Evolutionary conservation across 2,329 filamentous ascomycete species (phyloP), one percentile per base, ranked within the genome.

Genomic region (Venturia pyrina): DNA sequence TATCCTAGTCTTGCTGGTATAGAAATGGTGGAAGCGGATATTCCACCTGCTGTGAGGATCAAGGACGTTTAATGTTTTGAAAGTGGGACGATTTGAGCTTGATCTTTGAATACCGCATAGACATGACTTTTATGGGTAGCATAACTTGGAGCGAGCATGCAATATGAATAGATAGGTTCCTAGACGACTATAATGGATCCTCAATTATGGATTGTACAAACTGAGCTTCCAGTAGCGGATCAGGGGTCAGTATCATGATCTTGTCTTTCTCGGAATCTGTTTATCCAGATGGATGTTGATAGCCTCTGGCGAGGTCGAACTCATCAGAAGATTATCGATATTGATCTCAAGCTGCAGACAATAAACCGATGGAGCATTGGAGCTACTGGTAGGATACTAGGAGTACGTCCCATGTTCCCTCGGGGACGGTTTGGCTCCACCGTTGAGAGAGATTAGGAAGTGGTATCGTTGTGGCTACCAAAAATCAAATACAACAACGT

Each of bases 1-100:
- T 97, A 92, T 76, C 93, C 93, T 0, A 96, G 89, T 73, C 78
- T 98, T 67, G 88, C 87, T 66, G 85, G 91, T 11, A 85, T 97
- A 70, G 93, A 97, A 78, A 90, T 93, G 87, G 89, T 91, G n/a
- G 90, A 95, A 78, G 85, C 87, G 67, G 89, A 85, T 70, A 66
- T 67, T 37, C 48, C 48, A 24, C 66, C 66, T 24, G 32, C 63
- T 24, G 43, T 43, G 34, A 57, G 63, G 50, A 40, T 60, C 32
- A 65, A 59, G 41, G 63, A 65, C 53, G 63, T 65, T 19, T 65
- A 44, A 65, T 37, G 48, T 53, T 28, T 53, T 28, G 48, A 15
- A 11, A 21, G n/a, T 37, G 34, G 53, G 53, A 37, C 28, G 32
- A 59, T 59, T 37, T 57, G n/a, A 21, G 53, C 53, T 34, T 5